Percentiles rank a stretch among this genome's conserved stretches.
These are phyloP conservation scores for Zygoascus hellenicus DNA, from an alignment of 1,139 yeast species.

Conservation along the genomic window DNA sequence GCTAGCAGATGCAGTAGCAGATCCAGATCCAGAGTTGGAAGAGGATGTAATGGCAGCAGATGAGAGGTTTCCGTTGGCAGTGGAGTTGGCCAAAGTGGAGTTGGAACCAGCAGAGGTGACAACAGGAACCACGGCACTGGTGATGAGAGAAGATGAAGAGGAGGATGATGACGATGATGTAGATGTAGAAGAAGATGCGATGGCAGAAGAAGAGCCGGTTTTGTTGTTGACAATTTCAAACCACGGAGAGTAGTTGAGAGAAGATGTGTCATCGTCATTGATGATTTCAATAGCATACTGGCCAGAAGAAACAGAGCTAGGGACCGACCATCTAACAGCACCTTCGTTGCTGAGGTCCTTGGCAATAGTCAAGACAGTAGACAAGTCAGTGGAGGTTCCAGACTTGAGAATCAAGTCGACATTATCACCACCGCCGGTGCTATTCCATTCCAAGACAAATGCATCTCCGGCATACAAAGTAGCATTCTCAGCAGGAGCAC, in stretches of 20 bases:
- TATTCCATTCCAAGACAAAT: constrained; percentile 33
- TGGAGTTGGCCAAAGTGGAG: constrained; percentile 3
- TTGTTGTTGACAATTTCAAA: constrained; percentile 28
- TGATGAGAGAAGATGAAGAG: constrained; percentile 4
- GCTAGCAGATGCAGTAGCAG: constrained; percentile 11
- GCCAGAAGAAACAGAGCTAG: constrained; percentile 29
- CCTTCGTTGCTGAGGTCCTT: constrained; percentile 33
- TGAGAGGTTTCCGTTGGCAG: constrained; percentile 12
- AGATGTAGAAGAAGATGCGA: constrained; percentile 7
- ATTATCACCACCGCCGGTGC: constrained; percentile 30
- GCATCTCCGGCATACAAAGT: constrained; percentile 32
- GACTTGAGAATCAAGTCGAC: constrained; percentile 31
- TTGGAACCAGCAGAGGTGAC: constrained; percentile 9
- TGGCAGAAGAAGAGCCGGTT: constrained; percentile 15
- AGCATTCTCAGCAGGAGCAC: constrained; percentile 28
- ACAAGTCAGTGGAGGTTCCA: constrained; percentile 32
- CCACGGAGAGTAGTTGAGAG: constrained; percentile 34
- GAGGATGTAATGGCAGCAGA: not conserved
- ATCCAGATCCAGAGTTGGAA: constrained; percentile 11
- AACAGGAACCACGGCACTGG: constrained; percentile 13
- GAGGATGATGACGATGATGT: constrained; percentile 5
- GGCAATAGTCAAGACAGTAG: constrained; percentile 34
- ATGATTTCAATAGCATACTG: constrained; percentile 33
- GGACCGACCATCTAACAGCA: constrained; percentile 36
- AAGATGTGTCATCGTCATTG: constrained; percentile 27